Evolutionary conservation across 2,329 filamentous ascomycete species (phyloP), one percentile per base, ranked within the genome.

Genomic region (Botrytis elliptica): DNA sequence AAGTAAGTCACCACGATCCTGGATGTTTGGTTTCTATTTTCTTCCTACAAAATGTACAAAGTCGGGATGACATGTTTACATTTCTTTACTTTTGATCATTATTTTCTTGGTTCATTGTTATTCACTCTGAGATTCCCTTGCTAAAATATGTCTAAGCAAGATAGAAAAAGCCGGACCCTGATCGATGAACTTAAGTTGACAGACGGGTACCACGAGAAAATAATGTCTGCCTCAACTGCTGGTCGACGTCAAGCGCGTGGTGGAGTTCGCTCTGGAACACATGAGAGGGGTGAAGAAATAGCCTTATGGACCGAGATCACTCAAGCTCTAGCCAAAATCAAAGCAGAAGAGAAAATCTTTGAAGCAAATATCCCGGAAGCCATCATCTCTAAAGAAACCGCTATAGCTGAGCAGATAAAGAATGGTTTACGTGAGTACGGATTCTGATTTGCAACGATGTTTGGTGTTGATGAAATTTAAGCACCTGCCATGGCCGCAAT

Each of bases 401-500:
- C 40, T 22, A 74, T 77, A 42, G 72, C 76, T 25, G 60, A 72
- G 22, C 71, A 73, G 36, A 65, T 76, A 55, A 73, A 68, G 4
- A 72, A 64, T 38, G 75, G 73, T 29, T 59, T 62, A 22, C 73
- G 76, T 77, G 73, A 72, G 73, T 63, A 59, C n/a, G 25, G 16
- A 42, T 18, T 55, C 25, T 68, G 42, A 22, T 57, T 16, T 18
- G 36, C 18, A 29, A 52, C 40, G 49, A 68, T 38, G 25, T 9
- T 42, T 16, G 66, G 36, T 42, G 49, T 68, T 68, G 66, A 68
- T 68, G 20, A 57, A n/a, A 42, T 57, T 42, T 16, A 69, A 79
- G 79, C 77, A 49, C 75, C 75, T 18, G 72, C 78, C 20, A 63
- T 79, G 7, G 69, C 73, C 57, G 79, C 80, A 36, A 65, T 78